A percentile compares a stretch with the other conserved stretches of the same genome.
These are phyloP conservation scores for Lactifluus volemus DNA, from an alignment of 768 basidiomycete species.

Conservation along the genomic window DNA sequence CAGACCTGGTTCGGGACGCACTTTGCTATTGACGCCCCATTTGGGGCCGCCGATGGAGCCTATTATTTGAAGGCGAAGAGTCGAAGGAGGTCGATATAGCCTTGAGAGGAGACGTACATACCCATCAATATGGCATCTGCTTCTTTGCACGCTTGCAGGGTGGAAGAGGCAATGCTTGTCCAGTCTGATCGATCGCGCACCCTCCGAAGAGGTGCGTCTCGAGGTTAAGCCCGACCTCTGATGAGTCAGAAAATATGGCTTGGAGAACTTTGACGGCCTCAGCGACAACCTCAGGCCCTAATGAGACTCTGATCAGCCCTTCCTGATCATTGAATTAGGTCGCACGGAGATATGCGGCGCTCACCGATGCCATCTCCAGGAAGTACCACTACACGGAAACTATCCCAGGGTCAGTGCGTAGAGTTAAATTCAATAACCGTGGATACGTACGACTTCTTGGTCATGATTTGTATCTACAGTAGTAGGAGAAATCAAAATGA, in stretches of 20 bases:
- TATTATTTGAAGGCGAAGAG: conserved; percentile 25
- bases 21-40: conserved; percentile 85
- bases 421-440: background rate
- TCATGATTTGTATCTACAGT: background rate
- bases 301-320: background rate
- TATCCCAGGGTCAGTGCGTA: conserved; percentile 25
- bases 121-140: conserved; percentile 97
- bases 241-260: conserved; percentile 50
- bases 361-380: conserved; percentile 97
- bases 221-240: conserved; percentile 64
- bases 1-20: conserved; percentile 90
- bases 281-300: conserved; percentile 84
- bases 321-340: background rate
- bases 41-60: conserved; percentile 99
- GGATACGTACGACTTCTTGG: conserved; percentile 20
- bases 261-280: conserved; percentile 83
- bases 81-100: background rate
- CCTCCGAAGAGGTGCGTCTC: conserved; percentile 82
- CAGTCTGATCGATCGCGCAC: conserved; percentile 79
- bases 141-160: conserved; percentile 80
- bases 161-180: conserved; percentile 80
- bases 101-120: conserved; percentile 28
- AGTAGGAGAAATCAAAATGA: background rate
- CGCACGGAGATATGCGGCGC: conserved; percentile 8
- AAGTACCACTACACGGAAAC: conserved; percentile 82